Base-by-base conservation (phyloP, 352 stramenopile genomes). In the Phytophthora multivora region DNA sequence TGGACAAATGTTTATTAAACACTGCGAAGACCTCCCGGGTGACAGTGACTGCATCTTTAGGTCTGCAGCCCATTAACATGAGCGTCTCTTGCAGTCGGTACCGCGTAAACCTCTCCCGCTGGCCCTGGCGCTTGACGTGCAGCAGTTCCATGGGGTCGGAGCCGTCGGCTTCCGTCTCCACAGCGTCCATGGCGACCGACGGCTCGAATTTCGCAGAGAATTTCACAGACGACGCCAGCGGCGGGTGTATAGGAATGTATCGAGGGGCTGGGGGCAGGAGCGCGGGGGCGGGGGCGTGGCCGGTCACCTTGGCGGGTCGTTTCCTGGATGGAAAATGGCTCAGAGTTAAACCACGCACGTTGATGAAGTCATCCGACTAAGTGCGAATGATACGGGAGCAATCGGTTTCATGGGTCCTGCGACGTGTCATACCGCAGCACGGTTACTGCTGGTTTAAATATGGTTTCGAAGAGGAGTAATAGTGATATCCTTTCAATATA, bases 31-130 rank as follows among this genome's bases (percentile, higher is more conserved):
- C 80, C 33, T 90, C 75, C 18, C 69, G 59, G n/a, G 84, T 93
- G 25, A 93, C 84, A 0, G 56, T 72, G 16, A 90, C 80, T 0
- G 84, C 84, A 60, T 95, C 86, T 41, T 89, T 89, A 3, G 79
- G 76, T 30, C 86, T 75, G 51, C 84, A 93, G 38, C 86, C 86
- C 86, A 95, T 95, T 62, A 95, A 79, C 79, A 93, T 93, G 39
- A 95, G 77, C 48, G 86, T 95, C 73, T 95, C 86, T 50, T 95
- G 86, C 46, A 95, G 58, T 2, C 86, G 79, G 54, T 95, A 93
- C 23, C 86, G 84, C 56, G 86, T 93, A 69, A 93, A 93, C 21
- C 59, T 72, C 72, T 93, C 83, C 63, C 66, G 64, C 33, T 55
- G 42, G 15, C 75, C 76, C 53, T 84, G 68, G 6, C 77, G 73